Evolutionary conservation across 2,329 filamentous ascomycete genomes (phyloP), one percentile per base, ranked within the genome.

Genomic region (Neopestalotiopsis sp.): DNA sequence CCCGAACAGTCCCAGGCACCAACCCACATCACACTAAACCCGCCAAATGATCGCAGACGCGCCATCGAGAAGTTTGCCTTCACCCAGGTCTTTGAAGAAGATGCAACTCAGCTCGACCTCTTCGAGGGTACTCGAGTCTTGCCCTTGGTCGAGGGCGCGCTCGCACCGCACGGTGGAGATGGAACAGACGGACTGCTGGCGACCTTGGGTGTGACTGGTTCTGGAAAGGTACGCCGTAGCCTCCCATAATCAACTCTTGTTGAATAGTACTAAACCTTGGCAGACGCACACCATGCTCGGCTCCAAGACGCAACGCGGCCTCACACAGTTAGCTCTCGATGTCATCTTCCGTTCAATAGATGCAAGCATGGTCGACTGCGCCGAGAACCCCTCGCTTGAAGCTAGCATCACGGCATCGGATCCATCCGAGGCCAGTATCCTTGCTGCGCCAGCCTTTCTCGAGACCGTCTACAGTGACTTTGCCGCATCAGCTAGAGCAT

Each of bases 251-350:
- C 9, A 12, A 34, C 10, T 28, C 57, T 32, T 32, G 28, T 30
- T 4, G 30, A 13, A 62, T 24, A 20, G 30, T 20, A 40, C 32
- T 28, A 52, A 52, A 20, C n/a, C 20, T 52, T 52, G 45, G 24
- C 77, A 98, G 95, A 97, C 94, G 71, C 95, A 99, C 79, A 99
- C 96, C 0, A 97, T 98, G 70, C 88, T 99, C 17, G 96, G 96
- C 67, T 97, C 94, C 13, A 92, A 91, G 73, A 89, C 88, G 28
- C 93, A 98, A 80, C 91, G 95, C 72, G 96, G 96, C 71, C 84
- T 99, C 67, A 97, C 94, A 0, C 96, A 99, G 79, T 91, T 99
- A 76, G 89, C 94, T 0, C 90, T 99, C 67, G 95, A 98, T 76
- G 88, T 97, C 56, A 86, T 98, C 64, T 99, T 97, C 82, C 90